Percentiles rank a stretch among this genome's conserved stretches.
Conservation (phyloP, 2,329 filamentous ascomycete genomes). For the Botrytis hyacinthi region DNA sequence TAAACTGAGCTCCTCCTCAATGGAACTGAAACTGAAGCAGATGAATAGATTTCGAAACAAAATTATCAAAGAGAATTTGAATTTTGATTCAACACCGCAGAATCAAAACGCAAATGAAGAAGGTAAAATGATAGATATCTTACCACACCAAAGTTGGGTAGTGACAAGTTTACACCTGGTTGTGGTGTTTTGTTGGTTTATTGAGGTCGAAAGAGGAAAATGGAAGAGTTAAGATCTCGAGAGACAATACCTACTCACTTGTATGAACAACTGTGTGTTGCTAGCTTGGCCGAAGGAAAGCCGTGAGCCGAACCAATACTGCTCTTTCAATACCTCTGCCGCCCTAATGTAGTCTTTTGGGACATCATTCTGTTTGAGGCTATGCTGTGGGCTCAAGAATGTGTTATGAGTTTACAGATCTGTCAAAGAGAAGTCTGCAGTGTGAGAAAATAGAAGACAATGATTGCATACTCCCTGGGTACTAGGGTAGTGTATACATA, state of each 20-base stretch:
- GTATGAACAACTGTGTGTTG: background rate
- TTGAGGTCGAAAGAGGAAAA: background rate
- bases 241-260: background rate
- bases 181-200: background rate
- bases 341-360: background rate
- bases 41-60: background rate
- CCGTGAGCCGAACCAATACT: background rate
- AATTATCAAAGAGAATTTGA: background rate
- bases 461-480: background rate
- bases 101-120: background rate
- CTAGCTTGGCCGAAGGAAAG: constrained; percentile 4
- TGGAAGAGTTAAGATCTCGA: background rate
- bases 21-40: background rate
- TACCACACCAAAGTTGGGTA: background rate
- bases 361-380: background rate
- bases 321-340: background rate
- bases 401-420: background rate
- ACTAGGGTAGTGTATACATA: background rate
- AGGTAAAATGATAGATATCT: background rate
- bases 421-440: background rate
- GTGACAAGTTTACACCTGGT: background rate
- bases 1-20: background rate
- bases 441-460: background rate
- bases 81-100: background rate
- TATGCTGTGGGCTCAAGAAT: background rate